Base-by-base conservation (phyloP, 2,329 filamentous ascomycete genomes). In the Pseudocercospora musae region DNA sequence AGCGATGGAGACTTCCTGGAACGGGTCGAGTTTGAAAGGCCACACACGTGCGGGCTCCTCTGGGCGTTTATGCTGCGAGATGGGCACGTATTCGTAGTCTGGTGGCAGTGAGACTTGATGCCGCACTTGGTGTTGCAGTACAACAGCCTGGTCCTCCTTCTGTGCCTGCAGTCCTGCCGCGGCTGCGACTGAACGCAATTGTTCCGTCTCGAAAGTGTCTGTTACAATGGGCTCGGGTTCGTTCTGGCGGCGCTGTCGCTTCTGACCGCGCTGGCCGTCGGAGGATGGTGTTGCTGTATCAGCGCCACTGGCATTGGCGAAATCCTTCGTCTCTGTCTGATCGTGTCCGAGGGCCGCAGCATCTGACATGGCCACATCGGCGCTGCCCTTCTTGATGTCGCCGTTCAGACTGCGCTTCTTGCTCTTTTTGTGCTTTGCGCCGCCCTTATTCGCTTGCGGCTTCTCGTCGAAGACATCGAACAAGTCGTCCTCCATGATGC, bases 61-160 rank as follows among this genome's bases (percentile, higher is more conserved):
- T 10, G 94, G 92, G n/a, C 92, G 82, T 76, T 92, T 92, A 82
- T 99, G 95, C 78, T 96, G 85, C 21, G 92, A 96, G 58, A 99
- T 91, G n/a, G 94, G 94, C 18, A 96, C 84, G 58, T 77, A 77
- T 74, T 93, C 89, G 69, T 71, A 76, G 75, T 93, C 89, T 80
- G 94, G 93, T 2, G 95, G 95, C 20, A 99, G 83, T 11, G 95
- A 91, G 70, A 98, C 95, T 79, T 99, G 94, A 82, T 99, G 95
- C 78, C 96, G 93, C 71, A 99, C 96, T 80, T 99, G 96, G 80
- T 99, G 96, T 52, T 92, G 94, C 57, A 99, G 79, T 21, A 96
- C 89, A 27, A 99, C 86, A 5, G 89, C 86, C 52, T 87, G 82
- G 27, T 83, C 81, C 58, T 92, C 89, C 67, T 85, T 86, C 75